phyloP scores from a whole-genome alignment of 2,329 filamentous ascomycete species.

The Fusarium sarcochroum region DNA sequence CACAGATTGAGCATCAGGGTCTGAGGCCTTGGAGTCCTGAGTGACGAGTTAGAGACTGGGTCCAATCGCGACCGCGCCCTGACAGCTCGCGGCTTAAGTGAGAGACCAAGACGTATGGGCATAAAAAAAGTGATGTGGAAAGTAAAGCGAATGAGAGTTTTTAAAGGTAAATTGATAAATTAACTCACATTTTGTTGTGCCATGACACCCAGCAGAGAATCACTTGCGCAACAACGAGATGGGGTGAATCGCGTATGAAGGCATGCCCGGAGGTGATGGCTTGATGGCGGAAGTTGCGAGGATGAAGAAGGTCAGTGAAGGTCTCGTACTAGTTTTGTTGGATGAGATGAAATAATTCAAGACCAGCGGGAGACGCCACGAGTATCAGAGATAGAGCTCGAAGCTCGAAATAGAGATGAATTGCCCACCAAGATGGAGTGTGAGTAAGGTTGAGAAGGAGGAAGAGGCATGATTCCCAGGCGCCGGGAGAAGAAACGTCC shows the following conservation, averaged over 20 bases:
- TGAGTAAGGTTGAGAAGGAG: slow-evolving; percentile 54
- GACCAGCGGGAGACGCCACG: slow-evolving; percentile 2
- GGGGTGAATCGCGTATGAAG: slow-evolving; percentile 51
- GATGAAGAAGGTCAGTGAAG: slow-evolving; percentile 30
- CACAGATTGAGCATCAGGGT: slow-evolving; percentile 52
- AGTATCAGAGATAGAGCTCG: slow-evolving; percentile 26
- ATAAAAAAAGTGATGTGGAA: slow-evolving; percentile 29
- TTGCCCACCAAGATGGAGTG: slow-evolving; percentile 50
- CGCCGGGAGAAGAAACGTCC: slow-evolving; percentile 57
- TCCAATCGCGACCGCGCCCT: slow-evolving; percentile 41
- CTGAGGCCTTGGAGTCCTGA: slow-evolving; percentile 55
- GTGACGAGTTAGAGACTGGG: slow-evolving; percentile 40
- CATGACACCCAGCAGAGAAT: slow-evolving; percentile 54
- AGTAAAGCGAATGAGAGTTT: slow-evolving; percentile 40
- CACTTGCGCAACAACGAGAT: slow-evolving; percentile 55
- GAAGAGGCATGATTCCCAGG: slow-evolving; percentile 54
- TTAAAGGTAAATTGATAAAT: slow-evolving; percentile 21
- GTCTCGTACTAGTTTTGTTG: slow-evolving; percentile 1
- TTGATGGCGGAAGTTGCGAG: slow-evolving; percentile 41
- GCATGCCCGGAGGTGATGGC: slow-evolving; percentile 51
- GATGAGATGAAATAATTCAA: slow-evolving; percentile 10
- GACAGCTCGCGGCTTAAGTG: slow-evolving; percentile 32
- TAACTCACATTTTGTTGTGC: slow-evolving; percentile 58
- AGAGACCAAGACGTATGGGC: slow-evolving; percentile 22
- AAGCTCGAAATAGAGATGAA: slow-evolving; percentile 46